Conservation (phyloP, 2,329 filamentous ascomycete genomes). For the Colletotrichum salicis region DNA sequence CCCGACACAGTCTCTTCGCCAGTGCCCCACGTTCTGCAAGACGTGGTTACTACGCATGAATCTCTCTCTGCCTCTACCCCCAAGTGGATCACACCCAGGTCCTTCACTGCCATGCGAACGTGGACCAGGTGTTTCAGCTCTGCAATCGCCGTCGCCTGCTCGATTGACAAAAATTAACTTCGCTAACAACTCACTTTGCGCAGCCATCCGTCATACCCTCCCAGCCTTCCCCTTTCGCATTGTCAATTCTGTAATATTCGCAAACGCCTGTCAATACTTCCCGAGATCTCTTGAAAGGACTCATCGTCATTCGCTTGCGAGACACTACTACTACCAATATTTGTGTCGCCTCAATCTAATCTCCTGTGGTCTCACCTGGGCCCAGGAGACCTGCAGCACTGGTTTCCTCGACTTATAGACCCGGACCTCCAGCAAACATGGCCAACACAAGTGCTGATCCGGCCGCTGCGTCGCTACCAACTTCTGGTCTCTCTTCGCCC, state of each 20-base stretch:
- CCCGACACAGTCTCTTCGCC: constrained; percentile 1
- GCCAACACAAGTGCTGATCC: constrained; percentile 30
- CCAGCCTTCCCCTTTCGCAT: constrained; percentile 25
- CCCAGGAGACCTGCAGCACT: constrained; percentile 25
- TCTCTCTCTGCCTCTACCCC: constrained; percentile 28
- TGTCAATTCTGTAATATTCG: constrained; percentile 32
- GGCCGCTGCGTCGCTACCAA: constrained; percentile 44
- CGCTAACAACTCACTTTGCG: constrained; percentile 28
- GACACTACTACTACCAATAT: constrained; percentile 19
- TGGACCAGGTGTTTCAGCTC: constrained; percentile 37
- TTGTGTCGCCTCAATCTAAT: constrained; percentile 33
- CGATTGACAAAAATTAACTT: constrained; percentile 13
- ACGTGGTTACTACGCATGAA: constrained; percentile 35
- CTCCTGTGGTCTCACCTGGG: constrained; percentile 35
- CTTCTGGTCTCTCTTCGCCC: constrained; percentile 47
- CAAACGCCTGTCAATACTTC: constrained; percentile 24
- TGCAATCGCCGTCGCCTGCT: constrained; percentile 19
- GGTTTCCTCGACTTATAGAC: constrained; percentile 24
- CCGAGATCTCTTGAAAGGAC: constrained; percentile 28
- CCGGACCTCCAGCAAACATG: constrained; percentile 30
- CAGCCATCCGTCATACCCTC: constrained; percentile 34
- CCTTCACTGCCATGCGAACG: constrained; percentile 35
- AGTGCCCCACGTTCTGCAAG: constrained; percentile 25
- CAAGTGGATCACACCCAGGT: constrained; percentile 35
- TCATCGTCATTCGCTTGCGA: constrained; percentile 14